These are phyloP conservation scores for Botrytis aclada DNA, from an alignment of 2,329 filamentous ascomycete genomes.

Conservation along the genomic window DNA sequence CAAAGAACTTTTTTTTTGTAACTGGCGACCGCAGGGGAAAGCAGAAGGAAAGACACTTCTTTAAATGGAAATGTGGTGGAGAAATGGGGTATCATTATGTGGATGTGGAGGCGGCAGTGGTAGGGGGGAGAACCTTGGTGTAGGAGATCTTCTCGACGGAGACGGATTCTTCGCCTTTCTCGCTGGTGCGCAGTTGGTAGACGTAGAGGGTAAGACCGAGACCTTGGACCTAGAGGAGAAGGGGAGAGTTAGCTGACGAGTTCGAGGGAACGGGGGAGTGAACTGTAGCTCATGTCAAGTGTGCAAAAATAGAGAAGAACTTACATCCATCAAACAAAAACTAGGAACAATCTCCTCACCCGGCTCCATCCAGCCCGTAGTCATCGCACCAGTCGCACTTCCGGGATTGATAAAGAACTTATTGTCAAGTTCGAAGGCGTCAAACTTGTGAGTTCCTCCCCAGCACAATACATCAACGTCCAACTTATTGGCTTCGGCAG, in stretches of 20 bases:
- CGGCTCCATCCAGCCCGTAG: slow-evolving; percentile 55
- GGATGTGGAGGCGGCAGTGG: neutral
- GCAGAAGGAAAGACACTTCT: neutral
- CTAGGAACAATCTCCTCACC: slow-evolving; percentile 78
- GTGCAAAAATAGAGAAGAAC: slow-evolving; percentile 41
- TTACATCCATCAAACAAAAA: slow-evolving; percentile 96
- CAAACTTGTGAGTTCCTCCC: slow-evolving; percentile 66
- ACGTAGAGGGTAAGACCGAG: slow-evolving; percentile 95
- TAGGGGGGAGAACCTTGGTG: slow-evolving; percentile 60
- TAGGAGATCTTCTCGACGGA: slow-evolving; percentile 85
- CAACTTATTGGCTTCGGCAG: slow-evolving; percentile 65
- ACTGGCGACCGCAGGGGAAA: neutral
- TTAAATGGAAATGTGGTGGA: neutral
- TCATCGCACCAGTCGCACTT: slow-evolving; percentile 62
- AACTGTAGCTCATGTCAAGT: neutral
- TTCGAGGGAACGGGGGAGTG: neutral
- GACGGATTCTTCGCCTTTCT: slow-evolving; percentile 73
- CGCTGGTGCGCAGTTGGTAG: slow-evolving; percentile 78
- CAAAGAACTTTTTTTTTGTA: slow-evolving; percentile 14
- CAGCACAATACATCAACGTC: slow-evolving; percentile 68
- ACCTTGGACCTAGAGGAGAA: slow-evolving; percentile 71
- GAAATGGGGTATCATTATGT: slow-evolving; percentile 28
- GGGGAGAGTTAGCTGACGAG: neutral
- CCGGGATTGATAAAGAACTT: slow-evolving; percentile 72
- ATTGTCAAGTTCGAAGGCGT: slow-evolving; percentile 71